Evolutionary conservation across 805 yeast genomes (phyloP).

Genomic region (Lipomyces japonicus): DNA sequence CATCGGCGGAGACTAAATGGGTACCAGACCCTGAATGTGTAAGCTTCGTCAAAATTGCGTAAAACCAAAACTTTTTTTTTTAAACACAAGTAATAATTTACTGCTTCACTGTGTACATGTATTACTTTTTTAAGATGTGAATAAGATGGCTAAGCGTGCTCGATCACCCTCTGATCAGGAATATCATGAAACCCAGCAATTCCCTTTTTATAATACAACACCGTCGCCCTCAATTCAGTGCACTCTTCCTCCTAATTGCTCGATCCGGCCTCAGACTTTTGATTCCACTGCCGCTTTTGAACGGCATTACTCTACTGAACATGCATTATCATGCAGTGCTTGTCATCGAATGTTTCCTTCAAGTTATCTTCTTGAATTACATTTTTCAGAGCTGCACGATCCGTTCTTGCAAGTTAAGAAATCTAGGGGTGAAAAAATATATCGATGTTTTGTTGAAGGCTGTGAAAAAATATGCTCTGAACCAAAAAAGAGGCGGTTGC

Average conservation of each 20-base stretch:
- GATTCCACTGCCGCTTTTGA: constrained; percentile 26
- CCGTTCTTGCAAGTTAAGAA: constrained; percentile 42
- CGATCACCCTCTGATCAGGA: no score
- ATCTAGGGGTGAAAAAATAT: constrained; percentile 44
- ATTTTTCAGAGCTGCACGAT: constrained; percentile 52
- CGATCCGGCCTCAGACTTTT: constrained; percentile 13
- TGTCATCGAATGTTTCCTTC: constrained; percentile 42
- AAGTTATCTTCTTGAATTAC: constrained; percentile 44
- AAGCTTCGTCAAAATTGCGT: no score
- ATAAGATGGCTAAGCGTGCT: no score
- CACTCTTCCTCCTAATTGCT: constrained; percentile 26
- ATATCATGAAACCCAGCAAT: no score
- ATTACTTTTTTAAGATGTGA: no score
- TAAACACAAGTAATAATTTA: no score
- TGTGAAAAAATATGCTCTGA: constrained; percentile 44
- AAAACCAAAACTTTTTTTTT: no score
- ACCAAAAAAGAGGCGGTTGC: constrained; percentile 45
- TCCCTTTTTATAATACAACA: no score
- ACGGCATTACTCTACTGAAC: constrained; percentile 29
- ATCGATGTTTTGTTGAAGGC: constrained; percentile 43
- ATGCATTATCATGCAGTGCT: constrained; percentile 27
- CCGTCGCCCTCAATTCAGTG: no score
- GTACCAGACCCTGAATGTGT: no score
- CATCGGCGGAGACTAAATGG: no score
- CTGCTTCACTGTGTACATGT: no score